Conservation (phyloP, 257 asterid species). For the Nicotiana otophora region DNA sequence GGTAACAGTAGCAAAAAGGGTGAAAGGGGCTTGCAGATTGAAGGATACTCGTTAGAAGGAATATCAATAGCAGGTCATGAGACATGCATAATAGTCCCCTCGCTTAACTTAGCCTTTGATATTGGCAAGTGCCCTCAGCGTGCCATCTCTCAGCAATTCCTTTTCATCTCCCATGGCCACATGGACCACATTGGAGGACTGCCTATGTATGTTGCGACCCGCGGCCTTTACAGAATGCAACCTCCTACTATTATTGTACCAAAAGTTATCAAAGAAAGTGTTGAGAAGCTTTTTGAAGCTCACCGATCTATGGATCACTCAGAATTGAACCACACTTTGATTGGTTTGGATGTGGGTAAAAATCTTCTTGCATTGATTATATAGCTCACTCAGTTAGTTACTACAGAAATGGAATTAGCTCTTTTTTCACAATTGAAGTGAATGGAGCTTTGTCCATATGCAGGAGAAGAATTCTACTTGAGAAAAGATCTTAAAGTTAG, state of each 20-base stretch:
- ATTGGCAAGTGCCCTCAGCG: conserved; percentile 98
- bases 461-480: conserved; percentile 79
- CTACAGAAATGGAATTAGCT: neutral
- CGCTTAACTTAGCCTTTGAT: conserved; percentile 79
- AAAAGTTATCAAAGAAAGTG: conserved; percentile 57
- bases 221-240: conserved; percentile 72
- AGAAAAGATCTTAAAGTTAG: conserved; percentile 79
- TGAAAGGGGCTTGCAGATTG: conserved; percentile 50
- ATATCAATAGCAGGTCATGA: conserved; percentile 95
- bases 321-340: conserved; percentile 68
- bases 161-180: conserved; percentile 98
- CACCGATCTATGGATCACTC: conserved; percentile 95
- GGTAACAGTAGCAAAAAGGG: conserved; percentile 31
- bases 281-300: conserved; percentile 86
- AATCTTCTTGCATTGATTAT: neutral
- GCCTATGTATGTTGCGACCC: conserved; percentile 96
- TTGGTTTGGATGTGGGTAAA: conserved; percentile 92
- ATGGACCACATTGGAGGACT: conserved; percentile 98
- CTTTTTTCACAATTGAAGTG: neutral
- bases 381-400: neutral
- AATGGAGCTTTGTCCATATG: conserved; percentile 13
- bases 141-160: conserved; percentile 82
- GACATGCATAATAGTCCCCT: conserved; percentile 77
- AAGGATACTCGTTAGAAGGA: conserved; percentile 70
- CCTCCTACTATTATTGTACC: conserved; percentile 92